These are phyloP conservation scores for Torulaspora globosa DNA, from an alignment of 1,139 yeast species.

Conservation along the genomic window DNA sequence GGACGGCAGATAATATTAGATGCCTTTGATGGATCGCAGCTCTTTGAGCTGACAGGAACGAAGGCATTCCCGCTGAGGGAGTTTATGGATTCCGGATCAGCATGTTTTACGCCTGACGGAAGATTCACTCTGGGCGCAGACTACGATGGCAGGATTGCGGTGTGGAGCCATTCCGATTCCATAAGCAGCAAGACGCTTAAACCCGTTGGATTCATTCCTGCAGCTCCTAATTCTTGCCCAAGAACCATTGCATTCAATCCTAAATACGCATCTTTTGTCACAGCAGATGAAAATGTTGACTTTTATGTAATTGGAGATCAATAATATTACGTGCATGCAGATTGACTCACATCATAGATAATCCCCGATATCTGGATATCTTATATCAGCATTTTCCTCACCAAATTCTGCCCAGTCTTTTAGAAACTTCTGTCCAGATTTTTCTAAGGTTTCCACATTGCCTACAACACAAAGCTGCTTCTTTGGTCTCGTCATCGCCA, in stretches of 20 bases:
- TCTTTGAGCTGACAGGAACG: conserved; percentile 51
- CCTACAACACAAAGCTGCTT: conserved; percentile 84
- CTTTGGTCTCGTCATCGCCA: conserved; percentile 88
- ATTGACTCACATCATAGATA: conserved; percentile 20
- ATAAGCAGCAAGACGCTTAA: conserved; percentile 32
- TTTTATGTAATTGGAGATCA: conserved; percentile 40
- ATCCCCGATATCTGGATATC: conserved; percentile 55
- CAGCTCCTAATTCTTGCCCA: conserved; percentile 43
- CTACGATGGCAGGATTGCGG: conserved; percentile 47
- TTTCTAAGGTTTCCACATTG: conserved; percentile 61
- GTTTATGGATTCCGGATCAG: conserved; percentile 57
- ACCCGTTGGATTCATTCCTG: conserved; percentile 33
- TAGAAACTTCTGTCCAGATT: conserved; percentile 48
- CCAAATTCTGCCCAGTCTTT: conserved; percentile 68
- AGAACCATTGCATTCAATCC: conserved; percentile 75
- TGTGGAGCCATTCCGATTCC: conserved; percentile 57
- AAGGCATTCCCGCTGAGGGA: conserved; percentile 41
- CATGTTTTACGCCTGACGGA: conserved; percentile 80
- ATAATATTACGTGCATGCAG: conserved; percentile 2
- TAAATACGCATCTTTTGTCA: conserved; percentile 65
- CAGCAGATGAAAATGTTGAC: conserved; percentile 58
- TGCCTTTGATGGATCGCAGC: conserved; percentile 60
- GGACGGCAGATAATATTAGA: conserved; percentile 61
- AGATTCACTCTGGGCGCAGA: conserved; percentile 64
- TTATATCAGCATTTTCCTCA: conserved; percentile 60